Evolutionary conservation across 495 filamentous ascomycete genomes (phyloP), one percentile per base, ranked within the genome.

Genomic region (Recurvomyces mirabilis): DNA sequence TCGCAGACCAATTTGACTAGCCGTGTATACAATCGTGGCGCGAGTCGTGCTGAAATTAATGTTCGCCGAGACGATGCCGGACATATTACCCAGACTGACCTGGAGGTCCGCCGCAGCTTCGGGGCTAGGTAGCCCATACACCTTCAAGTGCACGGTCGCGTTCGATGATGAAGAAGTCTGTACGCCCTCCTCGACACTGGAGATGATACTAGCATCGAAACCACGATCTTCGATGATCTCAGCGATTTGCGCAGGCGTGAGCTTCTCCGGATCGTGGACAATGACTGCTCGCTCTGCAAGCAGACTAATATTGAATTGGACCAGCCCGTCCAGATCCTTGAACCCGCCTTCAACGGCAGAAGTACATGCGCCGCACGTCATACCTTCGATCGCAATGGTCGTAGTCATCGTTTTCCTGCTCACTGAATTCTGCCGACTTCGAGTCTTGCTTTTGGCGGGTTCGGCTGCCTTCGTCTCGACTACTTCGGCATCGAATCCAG

Each of bases 331-430:
- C 13, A 89, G 67, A 46, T 77, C 77, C 43, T 78, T 73, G 56
- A 96, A 93, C 2, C 82, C 87, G 38, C 75, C 75, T 61, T 94
- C 81, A 15, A 96, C 74, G 31, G 91, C 88, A 10, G 87, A 83
- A 5, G 89, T 95, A 60, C 91, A 98, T 20, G 89, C 86, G 17
- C 89, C 89, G 55, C 89, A 98, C 4, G 89, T 96, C 91, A 98
- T 96, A 22, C 91, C 91, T 53, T 82, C 83, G 19, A 98, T 75
- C 3, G 79, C 75, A 14, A 98, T 71, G 0, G 87, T 94, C 0
- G 88, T 95, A 4, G 80, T 77, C 49, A 75, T 55, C 2, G 70
- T 54, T 20, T 65, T 58, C 18, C 43, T 38, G 22, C 41, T 42
- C n/a, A 51, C 46, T 10, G 41, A 28, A 13, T 50, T 52, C 37